These are phyloP conservation scores for Cordyceps cicadae DNA, from an alignment of 2,329 filamentous ascomycete species.

Conservation along the genomic window DNA sequence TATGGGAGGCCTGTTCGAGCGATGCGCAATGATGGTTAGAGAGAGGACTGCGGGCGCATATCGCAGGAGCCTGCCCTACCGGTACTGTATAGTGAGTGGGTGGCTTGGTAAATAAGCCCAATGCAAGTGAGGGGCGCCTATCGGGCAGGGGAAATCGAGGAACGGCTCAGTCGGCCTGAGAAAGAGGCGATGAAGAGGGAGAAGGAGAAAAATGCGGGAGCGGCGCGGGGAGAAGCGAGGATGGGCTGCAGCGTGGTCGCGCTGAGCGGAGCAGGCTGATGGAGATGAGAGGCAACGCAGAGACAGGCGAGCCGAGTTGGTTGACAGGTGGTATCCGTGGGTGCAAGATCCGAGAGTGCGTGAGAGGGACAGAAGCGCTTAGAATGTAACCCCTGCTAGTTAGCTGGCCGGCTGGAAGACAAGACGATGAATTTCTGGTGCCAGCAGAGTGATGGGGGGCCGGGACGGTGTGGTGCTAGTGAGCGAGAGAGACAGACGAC, in stretches of 20 bases:
- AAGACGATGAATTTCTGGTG: background rate
- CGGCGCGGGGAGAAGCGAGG: background rate
- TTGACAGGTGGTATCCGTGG: background rate
- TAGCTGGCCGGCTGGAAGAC: background rate
- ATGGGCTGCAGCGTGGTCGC: slow-evolving; percentile 2
- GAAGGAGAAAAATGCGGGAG: background rate
- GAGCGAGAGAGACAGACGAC: background rate
- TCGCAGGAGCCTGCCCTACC: background rate
- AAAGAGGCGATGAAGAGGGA: background rate
- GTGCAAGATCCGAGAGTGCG: background rate
- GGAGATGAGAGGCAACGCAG: slow-evolving; percentile 1
- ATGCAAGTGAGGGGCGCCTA: slow-evolving; percentile 1
- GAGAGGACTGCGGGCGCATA: slow-evolving; percentile 6
- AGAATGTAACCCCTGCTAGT: slow-evolving; percentile 4
- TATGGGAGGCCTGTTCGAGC: background rate
- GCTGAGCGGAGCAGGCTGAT: slow-evolving; percentile 5
- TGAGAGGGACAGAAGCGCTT: slow-evolving; percentile 4
- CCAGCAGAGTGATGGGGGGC: background rate
- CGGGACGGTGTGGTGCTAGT: background rate
- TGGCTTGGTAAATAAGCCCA: slow-evolving; percentile 4
- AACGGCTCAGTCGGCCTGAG: background rate
- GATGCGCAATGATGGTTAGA: background rate
- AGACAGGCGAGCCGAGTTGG: background rate
- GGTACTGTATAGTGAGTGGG: background rate
- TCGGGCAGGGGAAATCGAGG: slow-evolving; percentile 3